Conservation (phyloP, 1,139 yeast genomes). For the Candida sp. region DNA sequence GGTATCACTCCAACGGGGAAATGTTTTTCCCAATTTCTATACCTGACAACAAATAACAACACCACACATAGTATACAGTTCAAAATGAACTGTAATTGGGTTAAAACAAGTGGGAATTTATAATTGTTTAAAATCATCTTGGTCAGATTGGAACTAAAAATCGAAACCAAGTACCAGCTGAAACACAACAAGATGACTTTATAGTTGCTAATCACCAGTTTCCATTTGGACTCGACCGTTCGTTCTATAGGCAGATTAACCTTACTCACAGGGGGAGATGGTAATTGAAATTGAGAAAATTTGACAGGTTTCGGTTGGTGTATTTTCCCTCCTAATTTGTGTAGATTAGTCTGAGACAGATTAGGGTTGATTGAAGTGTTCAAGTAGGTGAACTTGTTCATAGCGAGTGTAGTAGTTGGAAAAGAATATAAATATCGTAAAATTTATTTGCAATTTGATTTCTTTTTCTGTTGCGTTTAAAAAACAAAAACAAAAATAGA, state of each 20-base stretch:
- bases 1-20: conserved; percentile 67
- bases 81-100: conserved; percentile 78
- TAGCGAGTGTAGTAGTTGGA: background rate
- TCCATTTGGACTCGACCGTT: background rate
- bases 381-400: conserved; percentile 1
- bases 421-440: background rate
- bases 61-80: conserved; percentile 54
- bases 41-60: conserved; percentile 19
- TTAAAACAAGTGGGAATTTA: conserved; percentile 77
- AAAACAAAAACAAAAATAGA: background rate
- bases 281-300: conserved; percentile 1
- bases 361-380: conserved; percentile 18
- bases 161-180: conserved; percentile 80
- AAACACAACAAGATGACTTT: conserved; percentile 48
- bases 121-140: conserved; percentile 69
- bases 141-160: conserved; percentile 76
- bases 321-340: conserved; percentile 11
- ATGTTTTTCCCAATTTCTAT: conserved; percentile 14
- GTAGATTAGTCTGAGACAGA: conserved; percentile 26
- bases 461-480: background rate
- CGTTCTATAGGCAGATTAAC: conserved; percentile 4
- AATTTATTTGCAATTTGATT: background rate
- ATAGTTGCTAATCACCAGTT: background rate
- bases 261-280: conserved; percentile 2
- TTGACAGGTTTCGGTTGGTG: conserved; percentile 2